Percentiles rank a stretch among this genome's conserved stretches.
Evolutionary conservation across 2,329 filamentous ascomycete species (phyloP).

Genomic region (Hirsutella minnesotensis): DNA sequence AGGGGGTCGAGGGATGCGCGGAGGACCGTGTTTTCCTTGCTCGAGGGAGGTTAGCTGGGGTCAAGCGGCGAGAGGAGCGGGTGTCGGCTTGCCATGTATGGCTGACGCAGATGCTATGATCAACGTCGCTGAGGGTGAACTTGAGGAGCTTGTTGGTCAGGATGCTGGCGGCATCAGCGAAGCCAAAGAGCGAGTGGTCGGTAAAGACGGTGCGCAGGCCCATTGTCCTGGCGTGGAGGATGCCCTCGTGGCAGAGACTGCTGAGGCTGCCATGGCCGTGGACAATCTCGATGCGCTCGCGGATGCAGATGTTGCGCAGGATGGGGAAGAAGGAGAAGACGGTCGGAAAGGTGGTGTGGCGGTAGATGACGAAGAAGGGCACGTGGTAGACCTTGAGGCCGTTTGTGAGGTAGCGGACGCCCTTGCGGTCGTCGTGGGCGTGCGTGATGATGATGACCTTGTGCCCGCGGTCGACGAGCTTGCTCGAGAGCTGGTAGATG

Average conservation of each 20-base stretch:
- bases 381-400: conserved; percentile 97
- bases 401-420: conserved; percentile 91
- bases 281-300: conserved; percentile 92
- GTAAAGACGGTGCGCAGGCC: conserved; percentile 92
- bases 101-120: conserved; percentile 96
- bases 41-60: conserved; percentile 21
- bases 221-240: conserved; percentile 93
- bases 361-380: conserved; percentile 91
- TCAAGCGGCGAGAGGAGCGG: neutral
- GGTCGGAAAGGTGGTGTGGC: conserved; percentile 84
- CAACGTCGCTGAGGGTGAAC: conserved; percentile 90
- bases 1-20: conserved; percentile 87
- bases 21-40: conserved; percentile 96
- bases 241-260: conserved; percentile 86
- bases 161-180: conserved; percentile 91
- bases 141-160: conserved; percentile 95
- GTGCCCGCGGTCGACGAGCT: conserved; percentile 93
- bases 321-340: conserved; percentile 98
- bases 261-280: conserved; percentile 95
- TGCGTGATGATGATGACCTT: conserved; percentile 98
- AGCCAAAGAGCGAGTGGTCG: conserved; percentile 93
- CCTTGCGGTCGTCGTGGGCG: conserved; percentile 80
- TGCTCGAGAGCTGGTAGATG: conserved; percentile 93
- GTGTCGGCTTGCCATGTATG: conserved; percentile 70
- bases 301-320: conserved; percentile 91